A percentile compares a stretch with the other conserved stretches of the same genome.
Evolutionary conservation across 2,329 filamentous ascomycete species (phyloP).

Genomic region (Ceratocystis smalleyi): DNA sequence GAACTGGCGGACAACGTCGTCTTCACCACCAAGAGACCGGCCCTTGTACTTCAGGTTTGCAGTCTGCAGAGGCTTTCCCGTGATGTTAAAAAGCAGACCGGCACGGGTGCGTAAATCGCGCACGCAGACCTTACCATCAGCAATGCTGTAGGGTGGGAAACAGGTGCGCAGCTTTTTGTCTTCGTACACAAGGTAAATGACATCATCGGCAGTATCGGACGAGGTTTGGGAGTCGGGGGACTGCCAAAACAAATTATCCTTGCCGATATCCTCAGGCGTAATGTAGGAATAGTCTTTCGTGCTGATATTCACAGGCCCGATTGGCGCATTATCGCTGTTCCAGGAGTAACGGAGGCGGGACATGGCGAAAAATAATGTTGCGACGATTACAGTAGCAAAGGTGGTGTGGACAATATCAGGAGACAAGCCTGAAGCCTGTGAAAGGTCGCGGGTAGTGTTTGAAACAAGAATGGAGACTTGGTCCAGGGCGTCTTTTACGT

Average conservation of each 20-base stretch:
- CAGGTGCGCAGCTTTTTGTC: conserved; percentile 10
- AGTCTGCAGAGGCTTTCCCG: conserved; percentile 52
- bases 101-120: conserved; percentile 52
- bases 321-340: conserved; percentile 28
- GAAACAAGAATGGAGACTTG: conserved; percentile 27
- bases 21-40: conserved; percentile 34
- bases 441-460: conserved; percentile 36
- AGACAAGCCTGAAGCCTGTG: conserved; percentile 34
- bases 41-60: conserved; percentile 43
- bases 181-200: conserved; percentile 6
- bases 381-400: conserved; percentile 34
- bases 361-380: conserved; percentile 27
- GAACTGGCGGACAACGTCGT: conserved; percentile 40
- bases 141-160: conserved; percentile 62
- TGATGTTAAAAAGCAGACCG: conserved; percentile 48
- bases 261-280: conserved; percentile 55
- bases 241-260: conserved; percentile 22
- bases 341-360: conserved; percentile 37
- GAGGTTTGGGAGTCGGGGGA: neutral
- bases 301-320: conserved; percentile 39
- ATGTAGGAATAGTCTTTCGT: conserved; percentile 72
- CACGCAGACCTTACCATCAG: conserved; percentile 54
- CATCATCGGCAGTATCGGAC: conserved; percentile 9
- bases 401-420: conserved; percentile 32
- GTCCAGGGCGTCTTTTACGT: conserved; percentile 29